Percentiles rank a stretch among this genome's conserved stretches.
These are phyloP conservation scores for Monilinia fructigena DNA, from an alignment of 2,329 filamentous ascomycete genomes.

Conservation along the genomic window DNA sequence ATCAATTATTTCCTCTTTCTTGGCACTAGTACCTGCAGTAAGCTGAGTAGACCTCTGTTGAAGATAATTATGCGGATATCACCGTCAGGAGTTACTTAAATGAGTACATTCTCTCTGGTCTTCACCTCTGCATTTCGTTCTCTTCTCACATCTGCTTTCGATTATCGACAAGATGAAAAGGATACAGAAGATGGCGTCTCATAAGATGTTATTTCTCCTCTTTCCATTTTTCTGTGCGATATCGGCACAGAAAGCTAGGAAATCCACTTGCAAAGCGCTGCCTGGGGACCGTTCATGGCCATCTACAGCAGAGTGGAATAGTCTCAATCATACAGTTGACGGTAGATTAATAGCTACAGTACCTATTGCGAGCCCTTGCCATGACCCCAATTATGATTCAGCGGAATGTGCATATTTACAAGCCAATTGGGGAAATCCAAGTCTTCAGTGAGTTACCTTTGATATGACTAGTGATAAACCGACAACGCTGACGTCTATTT, in stretches of 20 bases:
- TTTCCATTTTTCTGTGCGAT: background rate
- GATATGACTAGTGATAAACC: background rate
- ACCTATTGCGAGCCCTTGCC: conserved; percentile 27
- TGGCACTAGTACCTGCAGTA: conserved; percentile 1
- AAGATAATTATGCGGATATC: background rate
- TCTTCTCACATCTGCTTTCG: background rate
- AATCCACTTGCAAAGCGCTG: conserved; percentile 18
- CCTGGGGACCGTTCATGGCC: conserved; percentile 30
- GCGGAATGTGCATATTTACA: conserved; percentile 25
- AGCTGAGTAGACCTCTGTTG: background rate
- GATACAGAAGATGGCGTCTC: background rate
- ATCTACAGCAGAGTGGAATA: conserved; percentile 23
- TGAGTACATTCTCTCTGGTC: background rate
- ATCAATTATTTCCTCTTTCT: background rate
- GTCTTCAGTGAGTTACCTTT: conserved; percentile 19
- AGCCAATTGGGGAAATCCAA: conserved; percentile 18
- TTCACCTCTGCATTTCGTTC: background rate
- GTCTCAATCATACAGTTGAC: conserved; percentile 26
- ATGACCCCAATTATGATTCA: conserved; percentile 24
- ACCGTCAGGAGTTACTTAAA: background rate
- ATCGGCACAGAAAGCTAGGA: background rate
- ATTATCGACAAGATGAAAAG: background rate
- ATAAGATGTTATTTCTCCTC: background rate
- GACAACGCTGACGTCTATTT: background rate
- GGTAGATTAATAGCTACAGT: conserved; percentile 28